These are phyloP conservation scores for Schwanniomyces sp. DNA, from an alignment of 805 yeast genomes.

Conservation along the genomic window DNA sequence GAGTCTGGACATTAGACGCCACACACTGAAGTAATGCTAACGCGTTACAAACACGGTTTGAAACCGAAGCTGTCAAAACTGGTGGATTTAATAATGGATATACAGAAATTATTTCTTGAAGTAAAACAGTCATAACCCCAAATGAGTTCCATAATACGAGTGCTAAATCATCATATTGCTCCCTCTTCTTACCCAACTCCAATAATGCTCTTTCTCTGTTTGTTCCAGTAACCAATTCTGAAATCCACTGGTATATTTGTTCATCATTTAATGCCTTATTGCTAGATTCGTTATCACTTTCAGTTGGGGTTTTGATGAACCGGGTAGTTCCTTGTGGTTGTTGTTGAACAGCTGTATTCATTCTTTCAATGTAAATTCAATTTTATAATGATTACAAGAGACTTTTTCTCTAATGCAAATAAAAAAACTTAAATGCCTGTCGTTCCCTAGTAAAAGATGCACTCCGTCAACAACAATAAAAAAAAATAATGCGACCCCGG, in stretches of 20 bases:
- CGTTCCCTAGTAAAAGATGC: not conserved
- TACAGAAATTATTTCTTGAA: conserved; percentile 87
- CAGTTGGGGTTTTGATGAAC: not conserved
- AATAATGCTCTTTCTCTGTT: conserved; percentile 89
- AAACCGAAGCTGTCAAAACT: conserved; percentile 75
- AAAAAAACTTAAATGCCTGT: not conserved
- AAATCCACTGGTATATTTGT: conserved; percentile 85
- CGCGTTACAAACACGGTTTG: conserved; percentile 94
- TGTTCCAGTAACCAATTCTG: conserved; percentile 86
- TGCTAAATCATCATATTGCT: conserved; percentile 91
- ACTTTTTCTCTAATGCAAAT: not conserved
- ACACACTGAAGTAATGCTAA: conserved; percentile 93
- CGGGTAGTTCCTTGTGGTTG: conserved; percentile 5
- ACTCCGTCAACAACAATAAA: not conserved
- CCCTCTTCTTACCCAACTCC: conserved; percentile 91
- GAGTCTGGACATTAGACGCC: conserved; percentile 91
- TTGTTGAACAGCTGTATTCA: conserved; percentile 9
- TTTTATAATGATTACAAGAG: not conserved
- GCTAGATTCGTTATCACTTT: conserved; percentile 6
- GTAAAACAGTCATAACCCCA: conserved; percentile 90
- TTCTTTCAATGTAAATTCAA: conserved; percentile 4
- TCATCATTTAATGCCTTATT: conserved; percentile 54
- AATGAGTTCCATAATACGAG: conserved; percentile 92
- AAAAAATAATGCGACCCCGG: conserved; percentile 17
- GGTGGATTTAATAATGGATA: conserved; percentile 91